phyloP scores from a whole-genome alignment of 2,329 filamentous ascomycete species.

The Aspergillus sp. region DNA sequence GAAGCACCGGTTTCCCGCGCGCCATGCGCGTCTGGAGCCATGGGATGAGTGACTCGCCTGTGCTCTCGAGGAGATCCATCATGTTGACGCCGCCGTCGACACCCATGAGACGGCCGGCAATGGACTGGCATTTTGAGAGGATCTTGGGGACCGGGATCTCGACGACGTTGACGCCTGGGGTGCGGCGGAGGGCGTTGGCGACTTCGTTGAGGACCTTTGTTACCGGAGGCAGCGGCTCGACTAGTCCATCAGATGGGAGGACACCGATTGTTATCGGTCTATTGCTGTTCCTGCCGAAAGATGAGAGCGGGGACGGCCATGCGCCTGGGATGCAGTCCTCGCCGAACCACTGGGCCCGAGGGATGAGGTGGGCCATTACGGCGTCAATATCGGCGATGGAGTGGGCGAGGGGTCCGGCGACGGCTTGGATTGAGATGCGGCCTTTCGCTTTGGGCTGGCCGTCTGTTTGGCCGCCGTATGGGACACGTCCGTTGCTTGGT shows the following conservation, averaged over 20 bases:
- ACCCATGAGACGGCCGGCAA: conserved; percentile 59
- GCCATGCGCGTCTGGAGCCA: conserved; percentile 57
- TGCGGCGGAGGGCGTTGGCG: conserved; percentile 29
- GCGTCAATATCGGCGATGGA: conserved; percentile 42
- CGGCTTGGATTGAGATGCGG: conserved; percentile 52
- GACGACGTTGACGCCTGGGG: conserved; percentile 54
- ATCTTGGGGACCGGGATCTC: conserved; percentile 56
- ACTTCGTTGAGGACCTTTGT: conserved; percentile 42
- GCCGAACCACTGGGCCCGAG: conserved; percentile 54
- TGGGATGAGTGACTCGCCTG: conserved; percentile 57
- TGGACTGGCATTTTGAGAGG: conserved; percentile 56
- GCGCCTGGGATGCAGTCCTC: conserved; percentile 45
- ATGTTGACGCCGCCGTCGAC: conserved; percentile 58
- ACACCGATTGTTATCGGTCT: conserved; percentile 41
- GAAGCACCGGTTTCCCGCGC: conserved; percentile 47
- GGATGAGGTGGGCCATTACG: conserved; percentile 53
- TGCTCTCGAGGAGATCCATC: conserved; percentile 57
- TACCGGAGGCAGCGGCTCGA: conserved; percentile 41
- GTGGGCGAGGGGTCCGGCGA: conserved; percentile 43
- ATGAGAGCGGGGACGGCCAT: conserved; percentile 32
- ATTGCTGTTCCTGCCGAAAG: conserved; percentile 21
- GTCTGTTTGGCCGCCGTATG: conserved; percentile 52
- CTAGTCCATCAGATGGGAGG: conserved; percentile 42
- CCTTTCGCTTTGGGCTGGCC: conserved; percentile 47
- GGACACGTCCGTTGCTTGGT: conserved; percentile 48